Percentiles rank a stretch among this genome's conserved stretches.
Conservation (phyloP, 768 basidiomycete species). For the Paxillus involutus region DNA sequence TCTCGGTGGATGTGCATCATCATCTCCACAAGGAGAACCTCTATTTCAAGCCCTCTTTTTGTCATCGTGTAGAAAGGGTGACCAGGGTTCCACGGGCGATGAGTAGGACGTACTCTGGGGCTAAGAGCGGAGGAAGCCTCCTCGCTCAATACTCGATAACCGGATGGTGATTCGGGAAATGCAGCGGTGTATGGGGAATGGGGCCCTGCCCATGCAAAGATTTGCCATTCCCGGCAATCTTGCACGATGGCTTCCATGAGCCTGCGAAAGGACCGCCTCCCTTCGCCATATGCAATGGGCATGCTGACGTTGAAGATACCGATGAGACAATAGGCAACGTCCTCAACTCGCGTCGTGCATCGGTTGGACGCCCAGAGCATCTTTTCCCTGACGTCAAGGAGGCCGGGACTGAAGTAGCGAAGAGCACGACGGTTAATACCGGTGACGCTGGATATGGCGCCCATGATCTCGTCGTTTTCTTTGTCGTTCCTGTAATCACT, state of each 20-base stretch:
- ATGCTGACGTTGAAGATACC: constrained; percentile 26
- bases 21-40: constrained; percentile 22
- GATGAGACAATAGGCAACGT: constrained; percentile 25
- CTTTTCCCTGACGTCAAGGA: constrained; percentile 18
- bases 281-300: constrained; percentile 25
- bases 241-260: constrained; percentile 21
- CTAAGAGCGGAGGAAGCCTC: background rate
- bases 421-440: constrained; percentile 11
- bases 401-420: constrained; percentile 19
- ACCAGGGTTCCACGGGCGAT: constrained; percentile 14
- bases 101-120: background rate
- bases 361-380: constrained; percentile 26
- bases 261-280: constrained; percentile 23
- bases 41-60: constrained; percentile 21
- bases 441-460: constrained; percentile 8
- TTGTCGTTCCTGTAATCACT: constrained; percentile 18
- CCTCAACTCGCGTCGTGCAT: constrained; percentile 25
- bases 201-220: constrained; percentile 21
- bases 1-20: constrained; percentile 19
- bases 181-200: constrained; percentile 18
- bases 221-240: constrained; percentile 18
- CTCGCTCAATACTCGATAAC: constrained; percentile 11
- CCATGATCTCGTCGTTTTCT: constrained; percentile 13
- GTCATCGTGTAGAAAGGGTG: constrained; percentile 22
- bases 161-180: constrained; percentile 20